Conservation (phyloP, 345 rosid genomes). For the Linum trigynum region DNA sequence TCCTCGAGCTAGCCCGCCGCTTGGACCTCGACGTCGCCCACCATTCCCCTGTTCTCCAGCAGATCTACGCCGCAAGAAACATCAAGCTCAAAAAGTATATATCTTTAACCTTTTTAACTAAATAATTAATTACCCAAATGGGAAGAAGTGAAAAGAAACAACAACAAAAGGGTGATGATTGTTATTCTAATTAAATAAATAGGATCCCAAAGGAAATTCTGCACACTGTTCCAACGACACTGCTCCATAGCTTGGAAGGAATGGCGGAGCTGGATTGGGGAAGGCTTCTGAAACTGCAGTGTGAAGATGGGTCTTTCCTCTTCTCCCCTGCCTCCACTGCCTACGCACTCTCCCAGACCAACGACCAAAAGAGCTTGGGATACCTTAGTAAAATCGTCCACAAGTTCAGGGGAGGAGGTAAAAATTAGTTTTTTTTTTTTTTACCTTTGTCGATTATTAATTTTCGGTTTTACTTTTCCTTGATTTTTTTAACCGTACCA, state of each 20-base stretch:
- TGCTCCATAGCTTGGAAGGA: slow-evolving; percentile 93
- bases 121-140: not conserved
- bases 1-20: slow-evolving; percentile 53
- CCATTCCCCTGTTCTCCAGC: slow-evolving; percentile 42
- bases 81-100: slow-evolving; percentile 65
- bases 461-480: not conserved
- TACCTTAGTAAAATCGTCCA: slow-evolving; percentile 53
- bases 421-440: too few relatives aligned
- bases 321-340: slow-evolving; percentile 97
- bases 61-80: slow-evolving; percentile 48
- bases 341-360: slow-evolving; percentile 74
- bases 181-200: too few relatives aligned
- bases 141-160: too few relatives aligned
- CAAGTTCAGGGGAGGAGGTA: slow-evolving; percentile 90
- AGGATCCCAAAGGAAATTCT: slow-evolving; percentile 74
- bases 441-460: not conserved
- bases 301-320: slow-evolving; percentile 78
- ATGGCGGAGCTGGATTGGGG: slow-evolving; percentile 75
- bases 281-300: slow-evolving; percentile 65
- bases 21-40: slow-evolving; percentile 46
- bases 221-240: slow-evolving; percentile 82
- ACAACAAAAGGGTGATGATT: too few relatives aligned
- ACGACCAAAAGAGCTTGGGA: slow-evolving; percentile 46
- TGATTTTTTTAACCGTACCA: too few relatives aligned
- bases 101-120: too few relatives aligned